These are phyloP conservation scores for Talaromyces sp. DNA, from an alignment of 2,329 filamentous ascomycete species.

Conservation along the genomic window DNA sequence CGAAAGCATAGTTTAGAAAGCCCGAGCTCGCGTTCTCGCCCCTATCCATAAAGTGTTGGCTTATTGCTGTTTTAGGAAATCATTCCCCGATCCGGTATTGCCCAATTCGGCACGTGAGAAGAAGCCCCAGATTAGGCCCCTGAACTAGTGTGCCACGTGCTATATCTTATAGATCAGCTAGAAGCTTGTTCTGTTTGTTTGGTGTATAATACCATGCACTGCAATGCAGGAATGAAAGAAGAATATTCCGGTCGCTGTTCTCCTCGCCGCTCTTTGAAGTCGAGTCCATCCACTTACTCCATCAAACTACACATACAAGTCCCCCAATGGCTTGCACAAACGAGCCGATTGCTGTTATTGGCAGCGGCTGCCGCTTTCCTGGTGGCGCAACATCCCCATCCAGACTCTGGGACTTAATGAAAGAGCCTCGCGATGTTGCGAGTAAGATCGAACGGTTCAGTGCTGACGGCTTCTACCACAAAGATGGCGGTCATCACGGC, in stretches of 20 bases:
- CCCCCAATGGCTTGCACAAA: background rate
- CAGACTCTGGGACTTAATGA: constrained; percentile 20
- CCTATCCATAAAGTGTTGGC: background rate
- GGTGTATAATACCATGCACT: background rate
- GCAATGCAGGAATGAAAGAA: background rate
- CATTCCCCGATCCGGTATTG: background rate
- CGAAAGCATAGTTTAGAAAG: background rate
- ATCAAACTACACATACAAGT: background rate
- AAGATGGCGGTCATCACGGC: constrained; percentile 9
- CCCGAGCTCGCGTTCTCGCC: background rate
- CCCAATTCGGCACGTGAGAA: background rate
- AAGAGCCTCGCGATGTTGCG: constrained; percentile 17
- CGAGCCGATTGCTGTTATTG: constrained; percentile 18
- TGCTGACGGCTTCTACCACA: constrained; percentile 9
- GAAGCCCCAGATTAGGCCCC: background rate
- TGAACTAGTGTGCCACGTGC: background rate
- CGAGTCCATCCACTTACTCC: background rate
- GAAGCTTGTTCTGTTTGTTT: background rate
- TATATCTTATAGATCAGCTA: background rate
- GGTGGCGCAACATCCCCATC: constrained; percentile 6
- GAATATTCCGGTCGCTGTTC: background rate
- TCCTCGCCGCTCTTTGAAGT: background rate
- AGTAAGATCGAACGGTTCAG: constrained; percentile 6
- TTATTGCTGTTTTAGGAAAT: constrained; percentile 1
- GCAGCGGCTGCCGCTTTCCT: constrained; percentile 16